Conservation (phyloP, 805 yeast genomes). For the Jamesozyma piceae region DNA sequence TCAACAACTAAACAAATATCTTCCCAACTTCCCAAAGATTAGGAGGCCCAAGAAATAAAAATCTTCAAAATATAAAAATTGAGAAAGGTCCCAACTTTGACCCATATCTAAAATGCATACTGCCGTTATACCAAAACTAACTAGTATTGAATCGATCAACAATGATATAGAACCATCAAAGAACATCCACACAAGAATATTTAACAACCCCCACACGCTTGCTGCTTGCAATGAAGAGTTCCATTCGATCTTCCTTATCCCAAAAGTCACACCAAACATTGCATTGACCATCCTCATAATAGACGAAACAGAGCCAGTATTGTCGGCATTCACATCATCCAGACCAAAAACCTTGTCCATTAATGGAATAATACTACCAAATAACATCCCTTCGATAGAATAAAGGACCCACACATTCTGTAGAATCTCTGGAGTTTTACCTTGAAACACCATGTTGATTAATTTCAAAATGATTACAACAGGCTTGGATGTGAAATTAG, state of each 20-base stretch:
- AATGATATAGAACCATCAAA: constrained; percentile 56
- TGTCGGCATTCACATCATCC: constrained; percentile 5
- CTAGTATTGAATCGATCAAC: constrained; percentile 39
- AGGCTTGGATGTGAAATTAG: constrained; percentile 35
- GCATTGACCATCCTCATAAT: constrained; percentile 36
- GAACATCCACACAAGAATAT: constrained; percentile 57
- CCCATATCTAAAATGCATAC: constrained; percentile 21
- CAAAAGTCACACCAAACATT: constrained; percentile 61
- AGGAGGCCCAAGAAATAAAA: constrained; percentile 58
- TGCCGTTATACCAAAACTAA: constrained; percentile 15
- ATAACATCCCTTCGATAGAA: constrained; percentile 46
- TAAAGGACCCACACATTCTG: constrained; percentile 21
- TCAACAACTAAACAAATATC: constrained; percentile 35
- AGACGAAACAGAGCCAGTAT: constrained; percentile 5
- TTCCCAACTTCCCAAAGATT: constrained; percentile 61
- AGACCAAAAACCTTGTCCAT: constrained; percentile 20
- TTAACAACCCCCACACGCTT: constrained; percentile 50
- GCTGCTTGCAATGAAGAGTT: constrained; percentile 54
- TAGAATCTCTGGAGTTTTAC: constrained; percentile 6
- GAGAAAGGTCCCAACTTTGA: constrained; percentile 10
- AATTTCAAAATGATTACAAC: constrained; percentile 11
- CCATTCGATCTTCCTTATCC: constrained; percentile 64
- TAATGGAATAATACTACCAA: constrained; percentile 47
- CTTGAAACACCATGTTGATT: constrained; percentile 5
- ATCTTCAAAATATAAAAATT: constrained; percentile 30